phyloP scores from a whole-genome alignment of 73 alveolate genomes.

The Paramecium tetraurelia region DNA sequence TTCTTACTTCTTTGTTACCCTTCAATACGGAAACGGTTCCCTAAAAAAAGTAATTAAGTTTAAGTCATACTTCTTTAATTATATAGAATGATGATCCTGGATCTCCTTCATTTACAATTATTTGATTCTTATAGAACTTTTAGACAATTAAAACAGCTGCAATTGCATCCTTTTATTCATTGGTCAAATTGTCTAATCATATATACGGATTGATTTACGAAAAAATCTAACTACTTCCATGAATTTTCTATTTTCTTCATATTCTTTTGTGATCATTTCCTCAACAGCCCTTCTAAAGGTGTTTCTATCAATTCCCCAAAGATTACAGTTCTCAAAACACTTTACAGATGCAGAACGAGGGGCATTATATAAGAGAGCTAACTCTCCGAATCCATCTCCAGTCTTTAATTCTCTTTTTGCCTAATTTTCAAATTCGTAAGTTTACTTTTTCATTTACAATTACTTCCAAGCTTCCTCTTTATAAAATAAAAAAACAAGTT shows the following conservation, averaged over 20 bases:
- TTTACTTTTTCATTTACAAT: conserved; percentile 47
- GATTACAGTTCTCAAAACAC: conserved; percentile 67
- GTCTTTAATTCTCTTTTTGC: conserved; percentile 53
- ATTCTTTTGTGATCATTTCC: conserved; percentile 49
- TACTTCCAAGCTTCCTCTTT: conserved; percentile 60
- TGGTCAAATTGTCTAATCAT: conserved; percentile 44
- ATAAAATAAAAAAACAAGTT: conserved; percentile 50
- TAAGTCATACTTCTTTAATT: conserved; percentile 41
- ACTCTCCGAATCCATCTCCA: conserved; percentile 85
- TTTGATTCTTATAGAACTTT: conserved; percentile 49
- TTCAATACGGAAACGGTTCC: conserved; percentile 50
- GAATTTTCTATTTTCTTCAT: not conserved
- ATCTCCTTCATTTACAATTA: conserved; percentile 59
- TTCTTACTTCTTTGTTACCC: conserved; percentile 62
- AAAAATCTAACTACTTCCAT: conserved; percentile 23
- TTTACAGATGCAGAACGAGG: conserved; percentile 64
- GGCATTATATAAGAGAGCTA: conserved; percentile 74
- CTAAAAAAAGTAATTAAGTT: not conserved
- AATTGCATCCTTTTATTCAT: conserved; percentile 57
- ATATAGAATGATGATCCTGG: conserved; percentile 54
- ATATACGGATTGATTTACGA: not conserved
- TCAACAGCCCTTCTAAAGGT: conserved; percentile 74
- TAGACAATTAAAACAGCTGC: conserved; percentile 59
- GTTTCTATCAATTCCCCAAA: conserved; percentile 84
- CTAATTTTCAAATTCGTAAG: conserved; percentile 25